Conservation (phyloP, 2,329 filamentous ascomycete genomes). For the Penicillium frequentans region DNA sequence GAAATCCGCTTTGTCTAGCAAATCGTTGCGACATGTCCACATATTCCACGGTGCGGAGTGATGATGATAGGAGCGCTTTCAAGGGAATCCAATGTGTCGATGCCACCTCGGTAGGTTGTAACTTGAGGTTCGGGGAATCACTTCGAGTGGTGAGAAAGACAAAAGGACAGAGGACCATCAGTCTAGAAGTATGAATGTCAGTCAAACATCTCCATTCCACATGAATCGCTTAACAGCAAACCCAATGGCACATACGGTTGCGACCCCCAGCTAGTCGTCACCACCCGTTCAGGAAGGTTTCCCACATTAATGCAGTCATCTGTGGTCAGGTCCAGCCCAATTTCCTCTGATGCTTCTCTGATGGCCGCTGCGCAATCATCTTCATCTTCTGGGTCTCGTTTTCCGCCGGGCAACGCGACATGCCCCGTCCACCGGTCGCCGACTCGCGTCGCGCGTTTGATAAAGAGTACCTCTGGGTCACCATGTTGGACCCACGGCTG, state of each 20-base stretch:
- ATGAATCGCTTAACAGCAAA: neutral
- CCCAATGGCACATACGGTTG: constrained; percentile 48
- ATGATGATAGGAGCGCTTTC: constrained; percentile 59
- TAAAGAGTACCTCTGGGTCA: constrained; percentile 68
- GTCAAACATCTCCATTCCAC: neutral
- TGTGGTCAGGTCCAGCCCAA: constrained; percentile 60
- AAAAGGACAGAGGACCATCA: constrained; percentile 70
- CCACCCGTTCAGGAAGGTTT: constrained; percentile 65
- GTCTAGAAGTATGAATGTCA: constrained; percentile 34
- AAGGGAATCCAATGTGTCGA: constrained; percentile 70
- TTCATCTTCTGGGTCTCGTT: constrained; percentile 63
- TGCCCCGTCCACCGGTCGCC: constrained; percentile 71
- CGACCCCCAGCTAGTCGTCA: constrained; percentile 67
- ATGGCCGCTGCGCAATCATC: constrained; percentile 64
- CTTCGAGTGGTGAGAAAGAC: constrained; percentile 63
- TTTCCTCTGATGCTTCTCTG: constrained; percentile 66
- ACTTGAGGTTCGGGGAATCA: constrained; percentile 55
- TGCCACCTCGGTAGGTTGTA: constrained; percentile 69
- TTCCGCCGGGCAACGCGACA: constrained; percentile 67
- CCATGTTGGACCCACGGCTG: constrained; percentile 66
- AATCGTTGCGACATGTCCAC: constrained; percentile 65
- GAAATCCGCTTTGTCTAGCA: constrained; percentile 55
- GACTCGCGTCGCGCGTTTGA: constrained; percentile 64
- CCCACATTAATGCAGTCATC: constrained; percentile 53
- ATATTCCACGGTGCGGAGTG: constrained; percentile 61